phyloP scores from a whole-genome alignment of 2,329 filamentous ascomycete species.

The Setomelanomma holmii region DNA sequence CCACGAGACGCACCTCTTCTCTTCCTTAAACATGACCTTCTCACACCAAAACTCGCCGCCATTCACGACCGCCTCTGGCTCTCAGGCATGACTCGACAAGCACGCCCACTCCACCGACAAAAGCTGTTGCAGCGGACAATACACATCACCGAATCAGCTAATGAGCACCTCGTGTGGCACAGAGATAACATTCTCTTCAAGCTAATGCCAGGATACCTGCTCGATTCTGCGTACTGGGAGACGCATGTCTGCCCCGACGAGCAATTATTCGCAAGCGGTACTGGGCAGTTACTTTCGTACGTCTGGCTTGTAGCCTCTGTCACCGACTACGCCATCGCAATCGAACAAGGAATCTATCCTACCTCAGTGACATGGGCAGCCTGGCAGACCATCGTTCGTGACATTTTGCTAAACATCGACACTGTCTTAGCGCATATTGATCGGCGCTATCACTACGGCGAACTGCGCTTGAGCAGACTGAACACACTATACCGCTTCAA shows the following conservation, averaged over 20 bases:
- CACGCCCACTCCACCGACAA: slow-evolving; percentile 36
- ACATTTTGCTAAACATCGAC: slow-evolving; percentile 10
- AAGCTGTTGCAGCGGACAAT: slow-evolving; percentile 37
- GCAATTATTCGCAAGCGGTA: slow-evolving; percentile 12
- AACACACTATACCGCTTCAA: slow-evolving; percentile 34
- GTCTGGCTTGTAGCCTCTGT: slow-evolving; percentile 15
- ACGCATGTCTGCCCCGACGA: slow-evolving; percentile 6
- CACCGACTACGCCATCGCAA: slow-evolving; percentile 20
- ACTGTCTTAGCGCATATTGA: slow-evolving; percentile 28
- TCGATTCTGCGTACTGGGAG: slow-evolving; percentile 13
- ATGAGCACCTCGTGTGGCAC: slow-evolving; percentile 45
- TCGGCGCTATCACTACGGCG: slow-evolving; percentile 52
- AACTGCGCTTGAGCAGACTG: slow-evolving; percentile 52
- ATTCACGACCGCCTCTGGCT: slow-evolving; percentile 16
- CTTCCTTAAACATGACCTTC: background rate
- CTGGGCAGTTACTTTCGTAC: slow-evolving; percentile 18
- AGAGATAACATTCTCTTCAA: slow-evolving; percentile 16
- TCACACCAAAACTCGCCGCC: slow-evolving; percentile 7
- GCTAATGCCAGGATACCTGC: slow-evolving; percentile 10
- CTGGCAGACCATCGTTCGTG: slow-evolving; percentile 10
- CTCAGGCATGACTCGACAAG: slow-evolving; percentile 7
- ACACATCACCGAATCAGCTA: slow-evolving; percentile 41
- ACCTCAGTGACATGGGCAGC: slow-evolving; percentile 8
- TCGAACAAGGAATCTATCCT: slow-evolving; percentile 10
- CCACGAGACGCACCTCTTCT: background rate